Percentiles rank a stretch among this genome's conserved stretches.
These are phyloP conservation scores for Garcileccinum viscosum DNA, from an alignment of 1,284 basidiomycete genomes.

Conservation along the genomic window DNA sequence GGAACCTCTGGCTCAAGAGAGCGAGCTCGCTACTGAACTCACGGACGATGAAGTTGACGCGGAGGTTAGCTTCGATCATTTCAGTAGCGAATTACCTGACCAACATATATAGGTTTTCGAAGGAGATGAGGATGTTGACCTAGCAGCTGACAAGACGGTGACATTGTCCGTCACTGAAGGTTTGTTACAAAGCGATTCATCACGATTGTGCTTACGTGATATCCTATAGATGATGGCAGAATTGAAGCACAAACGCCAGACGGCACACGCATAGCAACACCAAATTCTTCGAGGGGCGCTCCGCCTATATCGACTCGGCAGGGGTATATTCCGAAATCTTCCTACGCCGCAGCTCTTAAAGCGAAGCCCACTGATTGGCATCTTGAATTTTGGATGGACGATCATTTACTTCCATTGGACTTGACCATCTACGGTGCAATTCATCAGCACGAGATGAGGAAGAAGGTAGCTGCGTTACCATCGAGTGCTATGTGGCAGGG, in stretches of 20 bases:
- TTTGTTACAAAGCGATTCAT: slow-evolving; percentile 39
- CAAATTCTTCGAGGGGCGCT: slow-evolving; percentile 58
- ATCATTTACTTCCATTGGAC: slow-evolving; percentile 80
- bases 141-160: slow-evolving; percentile 80
- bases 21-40: slow-evolving; percentile 71
- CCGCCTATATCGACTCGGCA: slow-evolving; percentile 43
- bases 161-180: slow-evolving; percentile 84
- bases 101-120: slow-evolving; percentile 61
- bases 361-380: slow-evolving; percentile 95
- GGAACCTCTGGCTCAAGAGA: slow-evolving; percentile 66
- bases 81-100: slow-evolving; percentile 4
- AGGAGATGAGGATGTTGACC: slow-evolving; percentile 75
- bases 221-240: slow-evolving; percentile 76
- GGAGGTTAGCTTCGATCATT: slow-evolving; percentile 46
- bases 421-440: slow-evolving; percentile 96
- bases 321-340: slow-evolving; percentile 61
- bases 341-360: slow-evolving; percentile 95
- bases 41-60: slow-evolving; percentile 84
- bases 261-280: slow-evolving; percentile 92
- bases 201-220: slow-evolving; percentile 14
- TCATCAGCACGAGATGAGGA: slow-evolving; percentile 84
- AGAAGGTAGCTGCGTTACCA: slow-evolving; percentile 64
- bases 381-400: slow-evolving; percentile 93
- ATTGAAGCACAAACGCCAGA: slow-evolving; percentile 96
- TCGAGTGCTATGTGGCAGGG: slow-evolving; percentile 86